Evolutionary conservation across 2,329 filamentous ascomycete species (phyloP), one percentile per base, ranked within the genome.

Genomic region (Paraconiothyrium sp.): DNA sequence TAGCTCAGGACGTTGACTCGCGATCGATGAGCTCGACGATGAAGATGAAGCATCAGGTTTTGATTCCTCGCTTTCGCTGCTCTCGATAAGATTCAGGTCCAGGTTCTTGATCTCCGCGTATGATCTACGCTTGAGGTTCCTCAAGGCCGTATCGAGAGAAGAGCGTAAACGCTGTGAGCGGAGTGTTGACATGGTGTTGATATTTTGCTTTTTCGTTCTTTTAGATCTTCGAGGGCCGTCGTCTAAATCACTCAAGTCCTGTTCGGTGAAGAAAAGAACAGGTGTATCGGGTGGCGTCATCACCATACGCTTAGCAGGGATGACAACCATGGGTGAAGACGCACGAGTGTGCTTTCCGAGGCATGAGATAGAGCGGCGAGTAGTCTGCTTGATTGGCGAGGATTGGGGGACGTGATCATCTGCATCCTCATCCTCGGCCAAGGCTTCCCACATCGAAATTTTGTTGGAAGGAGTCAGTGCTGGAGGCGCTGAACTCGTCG

Each of bases 331-430:
- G 2, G 75, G 73, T 8, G 69, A 74, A 7, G 65, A 48, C 8
- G 69, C 62, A 27, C 73, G 69, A n/a, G 59, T 64, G 4, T 73
- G 70, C 58, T 75, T 75, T 3, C 72, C 63, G 2, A 71, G 63
- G 2, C 60, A 64, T 4, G 63, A 65, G 3, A 32, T 55, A n/a
- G 58, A 60, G n/a, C 41, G 52, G 14, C 57, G 60, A 7, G 58
- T 49, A 7, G 32, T 32, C 43, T 44, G 46, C 43, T 72, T 74
- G 39, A 73, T 63, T 1, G 72, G 74, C 8, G 72, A 74, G 10
- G 72, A 74, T 32, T 72, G 72, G 4, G 62, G 62, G 8, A 66
- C 49, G 27, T 52, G 47, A 6, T 73, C 69, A n/a, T 69, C 61
- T 20, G 67, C 64, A 14, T 67, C 62, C 4, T 55, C 20, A 5